Evolutionary conservation across 495 filamentous ascomycete species (phyloP).

Genomic region (Aspergillus indologenus): DNA sequence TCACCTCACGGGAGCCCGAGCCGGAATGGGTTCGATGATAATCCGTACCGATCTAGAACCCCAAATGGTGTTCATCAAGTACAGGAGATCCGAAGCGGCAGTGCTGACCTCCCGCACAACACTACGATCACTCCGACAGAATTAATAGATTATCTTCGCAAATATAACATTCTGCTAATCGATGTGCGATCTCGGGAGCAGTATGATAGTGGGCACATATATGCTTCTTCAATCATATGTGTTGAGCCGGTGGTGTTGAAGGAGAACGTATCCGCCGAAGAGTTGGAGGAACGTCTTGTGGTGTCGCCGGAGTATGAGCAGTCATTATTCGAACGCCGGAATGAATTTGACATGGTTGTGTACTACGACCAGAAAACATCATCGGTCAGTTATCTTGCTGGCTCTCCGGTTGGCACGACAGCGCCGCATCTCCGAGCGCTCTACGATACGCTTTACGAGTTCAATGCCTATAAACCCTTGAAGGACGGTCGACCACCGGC

Average conservation of each 20-base stretch:
- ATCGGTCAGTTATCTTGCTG: constrained; percentile 50
- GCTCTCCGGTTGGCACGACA: constrained; percentile 45
- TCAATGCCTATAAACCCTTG: constrained; percentile 72
- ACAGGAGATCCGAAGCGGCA: constrained; percentile 36
- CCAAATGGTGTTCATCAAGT: constrained; percentile 39
- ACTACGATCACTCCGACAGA: constrained; percentile 62
- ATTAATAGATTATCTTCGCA: constrained; percentile 62
- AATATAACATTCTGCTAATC: constrained; percentile 69
- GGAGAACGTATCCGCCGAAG: constrained; percentile 76
- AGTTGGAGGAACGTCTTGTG: constrained; percentile 78
- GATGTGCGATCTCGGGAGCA: constrained; percentile 80
- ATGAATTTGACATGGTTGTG: constrained; percentile 81
- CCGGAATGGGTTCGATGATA: constrained; percentile 35
- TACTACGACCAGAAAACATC: constrained; percentile 77
- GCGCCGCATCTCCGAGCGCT: constrained; percentile 64
- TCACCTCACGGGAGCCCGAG: constrained; percentile 39
- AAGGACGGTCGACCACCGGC: constrained; percentile 62
- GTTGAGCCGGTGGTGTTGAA: constrained; percentile 80
- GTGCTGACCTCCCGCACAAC: constrained; percentile 55
- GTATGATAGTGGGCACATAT: constrained; percentile 86
- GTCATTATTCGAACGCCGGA: constrained; percentile 66
- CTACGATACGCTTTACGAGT: constrained; percentile 76
- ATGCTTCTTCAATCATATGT: constrained; percentile 76
- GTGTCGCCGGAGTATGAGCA: constrained; percentile 75
- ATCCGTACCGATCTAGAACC: constrained; percentile 43